Percentiles rank a stretch among this genome's conserved stretches.
phyloP scores from a whole-genome alignment of 2,329 filamentous ascomycete species.

The Claviceps digitariae region DNA sequence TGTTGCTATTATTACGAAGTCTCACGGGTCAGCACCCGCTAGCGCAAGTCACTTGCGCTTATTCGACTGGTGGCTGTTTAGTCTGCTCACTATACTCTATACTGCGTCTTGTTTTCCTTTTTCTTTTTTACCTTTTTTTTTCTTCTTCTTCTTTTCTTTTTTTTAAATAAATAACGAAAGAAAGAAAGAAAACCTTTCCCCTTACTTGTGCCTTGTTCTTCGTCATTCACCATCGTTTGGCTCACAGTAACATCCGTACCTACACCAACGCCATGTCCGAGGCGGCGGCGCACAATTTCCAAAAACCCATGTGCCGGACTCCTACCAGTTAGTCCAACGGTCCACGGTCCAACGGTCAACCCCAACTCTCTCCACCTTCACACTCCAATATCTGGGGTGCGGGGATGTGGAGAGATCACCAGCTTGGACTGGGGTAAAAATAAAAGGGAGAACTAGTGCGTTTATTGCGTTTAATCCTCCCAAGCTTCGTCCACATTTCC shows the following conservation, averaged over 20 bases:
- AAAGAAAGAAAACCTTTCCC: too few species aligned
- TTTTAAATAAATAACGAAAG: too few species aligned
- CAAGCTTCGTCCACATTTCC: neutral
- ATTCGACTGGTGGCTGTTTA: neutral
- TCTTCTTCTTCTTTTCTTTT: too few species aligned
- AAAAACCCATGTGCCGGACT: neutral
- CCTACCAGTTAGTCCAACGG: neutral
- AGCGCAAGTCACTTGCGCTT: neutral
- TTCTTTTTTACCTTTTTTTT: neutral
- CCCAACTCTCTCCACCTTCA: neutral
- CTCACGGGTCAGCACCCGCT: neutral
- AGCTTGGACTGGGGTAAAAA: neutral
- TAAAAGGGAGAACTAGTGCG: neutral
- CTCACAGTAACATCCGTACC: neutral
- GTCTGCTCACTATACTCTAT: neutral
- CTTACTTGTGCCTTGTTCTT: too few species aligned
- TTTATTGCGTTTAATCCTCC: neutral
- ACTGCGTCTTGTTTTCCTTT: neutral
- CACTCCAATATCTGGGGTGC: conserved; percentile 1
- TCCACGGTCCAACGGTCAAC: neutral
- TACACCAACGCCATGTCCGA: neutral
- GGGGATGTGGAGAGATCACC: conserved; percentile 4
- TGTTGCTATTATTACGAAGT: neutral
- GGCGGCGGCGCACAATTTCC: neutral
- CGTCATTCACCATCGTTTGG: too few species aligned